A percentile compares a stretch with the other conserved stretches of the same genome.
Evolutionary conservation across 2,329 filamentous ascomycete genomes (phyloP).

Genomic region (Xylaria hypoxylon): DNA sequence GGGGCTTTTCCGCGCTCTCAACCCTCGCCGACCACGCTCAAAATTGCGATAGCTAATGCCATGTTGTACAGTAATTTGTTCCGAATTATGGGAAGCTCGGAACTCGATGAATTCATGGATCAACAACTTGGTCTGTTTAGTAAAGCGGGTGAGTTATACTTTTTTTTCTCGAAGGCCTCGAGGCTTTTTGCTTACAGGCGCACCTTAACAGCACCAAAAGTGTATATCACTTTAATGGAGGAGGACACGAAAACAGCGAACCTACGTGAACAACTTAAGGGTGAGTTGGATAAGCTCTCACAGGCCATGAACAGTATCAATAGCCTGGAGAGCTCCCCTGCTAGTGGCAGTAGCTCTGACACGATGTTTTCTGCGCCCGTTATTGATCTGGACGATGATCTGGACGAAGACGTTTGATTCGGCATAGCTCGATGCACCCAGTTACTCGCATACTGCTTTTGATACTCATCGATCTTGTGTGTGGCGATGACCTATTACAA

Average conservation of each 20-base stretch:
- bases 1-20: not conserved
- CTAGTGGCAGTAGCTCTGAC: constrained; percentile 36
- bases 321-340: constrained; percentile 54
- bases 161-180: not conserved
- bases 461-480: constrained; percentile 1
- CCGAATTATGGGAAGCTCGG: constrained; percentile 42
- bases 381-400: constrained; percentile 36
- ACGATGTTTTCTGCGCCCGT: constrained; percentile 17
- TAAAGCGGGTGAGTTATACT: constrained; percentile 45
- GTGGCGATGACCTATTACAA: not conserved
- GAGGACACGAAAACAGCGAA: constrained; percentile 60
- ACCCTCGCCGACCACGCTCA: not conserved
- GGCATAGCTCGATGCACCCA: not conserved
- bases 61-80: constrained; percentile 41
- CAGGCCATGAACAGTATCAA: constrained; percentile 61
- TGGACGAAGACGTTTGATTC: constrained; percentile 37
- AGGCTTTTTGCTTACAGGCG: constrained; percentile 8
- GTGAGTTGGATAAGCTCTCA: constrained; percentile 60
- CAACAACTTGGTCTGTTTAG: constrained; percentile 45
- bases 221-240: constrained; percentile 61
- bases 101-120: constrained; percentile 46
- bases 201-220: constrained; percentile 43
- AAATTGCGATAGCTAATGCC: not conserved
- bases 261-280: constrained; percentile 56
- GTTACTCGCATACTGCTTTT: constrained; percentile 11